A percentile compares a stretch with the other conserved stretches of the same genome.
phyloP scores from a whole-genome alignment of 1,139 yeast genomes.

The Eremothecium cymbalariae region DNA sequence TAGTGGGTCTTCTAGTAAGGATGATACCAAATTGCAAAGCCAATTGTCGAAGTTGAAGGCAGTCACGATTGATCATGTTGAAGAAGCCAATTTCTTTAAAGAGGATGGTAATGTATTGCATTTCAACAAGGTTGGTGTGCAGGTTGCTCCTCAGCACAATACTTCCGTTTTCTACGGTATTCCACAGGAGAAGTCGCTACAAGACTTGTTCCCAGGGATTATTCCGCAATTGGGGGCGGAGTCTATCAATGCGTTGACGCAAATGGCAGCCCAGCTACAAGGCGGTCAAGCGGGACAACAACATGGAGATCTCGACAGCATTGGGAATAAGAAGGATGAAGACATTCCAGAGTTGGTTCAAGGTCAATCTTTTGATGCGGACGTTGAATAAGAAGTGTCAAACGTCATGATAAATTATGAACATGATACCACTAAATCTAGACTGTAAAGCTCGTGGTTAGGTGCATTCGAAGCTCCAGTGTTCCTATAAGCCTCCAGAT shows the following conservation, averaged over 20 bases:
- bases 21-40: conserved; percentile 84
- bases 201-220: conserved; percentile 91
- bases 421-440: conserved; percentile 1
- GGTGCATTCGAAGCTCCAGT: no score
- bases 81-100: conserved; percentile 96
- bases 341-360: conserved; percentile 93
- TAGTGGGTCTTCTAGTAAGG: conserved; percentile 40
- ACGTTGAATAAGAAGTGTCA: conserved; percentile 55
- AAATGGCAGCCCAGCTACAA: conserved; percentile 86
- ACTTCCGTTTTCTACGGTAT: conserved; percentile 93
- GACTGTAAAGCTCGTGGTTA: no score
- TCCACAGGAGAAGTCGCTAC: conserved; percentile 87
- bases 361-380: conserved; percentile 87
- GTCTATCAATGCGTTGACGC: conserved; percentile 81
- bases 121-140: conserved; percentile 92
- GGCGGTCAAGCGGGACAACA: conserved; percentile 44
- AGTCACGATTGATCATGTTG: conserved; percentile 79
- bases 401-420: conserved; percentile 12
- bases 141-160: conserved; percentile 85
- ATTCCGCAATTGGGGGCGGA: conserved; percentile 96
- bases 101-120: conserved; percentile 95
- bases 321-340: conserved; percentile 38
- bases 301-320: conserved; percentile 25
- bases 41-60: conserved; percentile 86
- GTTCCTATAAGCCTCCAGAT: no score